These are phyloP conservation scores for Phytophthora parvispora DNA, from an alignment of 352 stramenopile species.

Conservation along the genomic window DNA sequence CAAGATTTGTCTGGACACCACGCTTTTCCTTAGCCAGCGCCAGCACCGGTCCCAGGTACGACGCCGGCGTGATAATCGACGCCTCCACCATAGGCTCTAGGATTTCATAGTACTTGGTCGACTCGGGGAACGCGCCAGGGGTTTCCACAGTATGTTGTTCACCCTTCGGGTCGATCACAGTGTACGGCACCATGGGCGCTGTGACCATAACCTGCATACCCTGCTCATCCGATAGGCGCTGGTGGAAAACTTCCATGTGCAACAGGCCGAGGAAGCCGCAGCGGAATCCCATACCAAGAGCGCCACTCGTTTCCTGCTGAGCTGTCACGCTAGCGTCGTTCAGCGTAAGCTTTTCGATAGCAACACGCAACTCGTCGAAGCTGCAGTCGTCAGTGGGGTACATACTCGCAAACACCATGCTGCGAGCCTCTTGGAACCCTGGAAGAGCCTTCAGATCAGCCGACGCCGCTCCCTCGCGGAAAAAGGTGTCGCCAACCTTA, in stretches of 20 bases:
- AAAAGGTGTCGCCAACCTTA: constrained; percentile 93
- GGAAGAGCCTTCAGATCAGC: constrained; percentile 67
- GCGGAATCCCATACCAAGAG: constrained; percentile 96
- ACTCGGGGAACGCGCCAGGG: constrained; percentile 77
- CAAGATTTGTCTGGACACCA: constrained; percentile 93
- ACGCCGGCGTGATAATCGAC: constrained; percentile 96
- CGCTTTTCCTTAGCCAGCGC: constrained; percentile 94
- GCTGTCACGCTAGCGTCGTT: constrained; percentile 98
- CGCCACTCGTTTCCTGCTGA: constrained; percentile 96
- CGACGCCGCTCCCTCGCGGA: constrained; percentile 64
- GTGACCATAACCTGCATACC: constrained; percentile 98
- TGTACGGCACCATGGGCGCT: constrained; percentile 99
- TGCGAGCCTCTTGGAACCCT: constrained; percentile 86
- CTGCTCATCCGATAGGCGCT: constrained; percentile 98
- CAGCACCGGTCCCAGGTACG: constrained; percentile 97
- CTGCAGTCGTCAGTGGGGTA: constrained; percentile 97
- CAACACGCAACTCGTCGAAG: constrained; percentile 97
- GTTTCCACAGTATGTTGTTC: constrained; percentile 66
- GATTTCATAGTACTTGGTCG: constrained; percentile 91
- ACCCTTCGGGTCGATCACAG: constrained; percentile 76
- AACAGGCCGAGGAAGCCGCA: constrained; percentile 98
- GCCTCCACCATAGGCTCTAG: constrained; percentile 98
- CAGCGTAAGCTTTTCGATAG: constrained; percentile 97
- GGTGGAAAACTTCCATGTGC: constrained; percentile 99
- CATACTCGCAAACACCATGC: constrained; percentile 99